A percentile compares a stretch with the other conserved stretches of the same genome.
Conservation (phyloP, 345 rosid genomes). For the Boechera retrofracta region DNA sequence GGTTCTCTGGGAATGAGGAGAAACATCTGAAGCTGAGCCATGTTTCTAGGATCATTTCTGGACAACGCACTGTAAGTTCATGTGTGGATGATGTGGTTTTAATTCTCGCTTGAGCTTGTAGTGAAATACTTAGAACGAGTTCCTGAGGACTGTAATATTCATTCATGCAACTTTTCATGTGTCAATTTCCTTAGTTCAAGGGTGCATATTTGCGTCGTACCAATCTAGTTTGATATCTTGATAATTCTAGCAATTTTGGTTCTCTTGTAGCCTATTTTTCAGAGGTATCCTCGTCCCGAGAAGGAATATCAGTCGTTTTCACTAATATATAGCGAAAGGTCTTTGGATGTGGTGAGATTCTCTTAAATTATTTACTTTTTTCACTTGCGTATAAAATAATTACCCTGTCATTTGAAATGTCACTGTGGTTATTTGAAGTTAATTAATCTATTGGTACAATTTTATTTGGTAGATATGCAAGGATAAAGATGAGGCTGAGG, state of each 20-base stretch:
- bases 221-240: slow-evolving; percentile 36
- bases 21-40: slow-evolving; percentile 89
- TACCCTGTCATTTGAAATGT: slow-evolving; percentile 19
- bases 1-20: slow-evolving; percentile 96
- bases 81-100: slow-evolving; percentile 22
- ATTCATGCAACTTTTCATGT: slow-evolving; percentile 21
- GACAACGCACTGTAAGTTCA: slow-evolving; percentile 94
- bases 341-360: slow-evolving; percentile 86
- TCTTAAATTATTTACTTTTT: slow-evolving; percentile 19
- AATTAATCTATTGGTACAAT: slow-evolving; percentile 28
- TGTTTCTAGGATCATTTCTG: slow-evolving; percentile 87
- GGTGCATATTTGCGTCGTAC: slow-evolving; percentile 6
- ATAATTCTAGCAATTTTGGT: slow-evolving; percentile 32
- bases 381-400: slow-evolving; percentile 7
- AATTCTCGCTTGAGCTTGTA: slow-evolving; percentile 18
- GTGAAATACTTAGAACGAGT: neutral
- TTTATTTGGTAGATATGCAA: slow-evolving; percentile 59
- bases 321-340: slow-evolving; percentile 91
- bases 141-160: neutral
- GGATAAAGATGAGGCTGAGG: slow-evolving; percentile 78
- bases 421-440: slow-evolving; percentile 27
- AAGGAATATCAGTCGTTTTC: slow-evolving; percentile 99
- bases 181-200: slow-evolving; percentile 17
- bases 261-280: slow-evolving; percentile 86
- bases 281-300: slow-evolving; percentile 97